Percentiles rank a stretch among this genome's conserved stretches.
Conservation (phyloP, 805 yeast genomes). For the Candida lessepsii region DNA sequence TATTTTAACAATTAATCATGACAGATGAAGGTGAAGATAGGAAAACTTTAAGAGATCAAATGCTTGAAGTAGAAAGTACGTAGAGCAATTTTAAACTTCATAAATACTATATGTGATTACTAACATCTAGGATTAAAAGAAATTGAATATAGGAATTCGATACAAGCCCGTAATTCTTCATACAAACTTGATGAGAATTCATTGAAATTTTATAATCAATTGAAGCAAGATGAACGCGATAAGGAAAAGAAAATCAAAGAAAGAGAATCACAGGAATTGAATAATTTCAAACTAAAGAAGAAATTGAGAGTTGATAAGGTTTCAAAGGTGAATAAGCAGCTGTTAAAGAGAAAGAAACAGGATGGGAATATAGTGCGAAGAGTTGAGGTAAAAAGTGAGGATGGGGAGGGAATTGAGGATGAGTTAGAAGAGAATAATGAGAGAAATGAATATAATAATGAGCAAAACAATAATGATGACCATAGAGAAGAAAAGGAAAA, state of each 20-base stretch:
- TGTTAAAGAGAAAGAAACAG: neutral
- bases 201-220: constrained; percentile 31
- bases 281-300: constrained; percentile 11
- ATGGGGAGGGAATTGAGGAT: no score
- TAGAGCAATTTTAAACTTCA: no score
- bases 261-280: constrained; percentile 19
- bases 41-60: constrained; percentile 42
- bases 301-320: neutral
- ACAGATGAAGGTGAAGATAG: constrained; percentile 25
- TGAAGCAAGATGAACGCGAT: constrained; percentile 22
- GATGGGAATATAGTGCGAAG: no score
- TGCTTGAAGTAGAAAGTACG: constrained; percentile 40
- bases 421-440: neutral
- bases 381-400: no score
- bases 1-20: neutral
- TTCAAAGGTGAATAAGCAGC: neutral
- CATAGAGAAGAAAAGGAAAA: neutral
- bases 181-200: constrained; percentile 41
- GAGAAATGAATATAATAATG: neutral
- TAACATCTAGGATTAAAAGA: constrained; percentile 30
- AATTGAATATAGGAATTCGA: constrained; percentile 27
- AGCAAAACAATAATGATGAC: neutral
- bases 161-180: constrained; percentile 36
- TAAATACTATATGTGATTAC: no score
- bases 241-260: constrained; percentile 21